Base-by-base conservation (phyloP, 208 protist genomes). In the Trypanosoma melophagium region DNA sequence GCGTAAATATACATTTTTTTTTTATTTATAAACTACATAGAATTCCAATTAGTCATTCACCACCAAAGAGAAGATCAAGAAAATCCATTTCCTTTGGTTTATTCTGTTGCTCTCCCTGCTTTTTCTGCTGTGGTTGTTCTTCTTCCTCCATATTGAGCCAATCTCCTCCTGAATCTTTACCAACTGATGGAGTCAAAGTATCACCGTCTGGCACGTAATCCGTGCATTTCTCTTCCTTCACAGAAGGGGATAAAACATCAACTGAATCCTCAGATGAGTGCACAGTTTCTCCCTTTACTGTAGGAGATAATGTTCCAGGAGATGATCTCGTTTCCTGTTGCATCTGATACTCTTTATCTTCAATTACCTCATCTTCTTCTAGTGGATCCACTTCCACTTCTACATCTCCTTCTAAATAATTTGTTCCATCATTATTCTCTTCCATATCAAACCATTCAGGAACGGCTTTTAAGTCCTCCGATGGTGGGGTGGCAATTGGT, bases 51-150 rank as follows among this genome's bases (percentile, higher is more conserved):
- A 7, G 10, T 7, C 10, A 8, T 28, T 28, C 40, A 31, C 10
- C 24, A n/a, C 57, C 57, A 61, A 61, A 61, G 14, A 61, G 57
- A 50, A 61, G 57, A 19, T 61, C 57, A 17, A 61, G 57, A 61
- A 61, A 61, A 47, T n/a, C 42, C 42, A 14, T 47, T 17, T 47
- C 10, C 42, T 47, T 8, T 17, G 9, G 10, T n/a, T 47, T 47
- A 12, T 47, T 47, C 42, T 14, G 2, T 8, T 47, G 42, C 42
- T 47, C 13, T 17, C 10, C 28, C 28, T 35, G 28, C 28, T 35
- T 35, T 5, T 35, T 35, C 28, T 35, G n/a, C n/a, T n/a, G n/a
- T n/a, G n/a, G n/a, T n/a, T n/a, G 3, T 35, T 5, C 28, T 35
- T 35, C 28, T 35, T 35, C 28, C 1, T 5, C 28, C 28, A 7